A percentile compares a stretch with the other conserved stretches of the same genome.
These are phyloP conservation scores for Pyrus pyrifolia DNA, from an alignment of 306 rosid species.

Conservation along the genomic window DNA sequence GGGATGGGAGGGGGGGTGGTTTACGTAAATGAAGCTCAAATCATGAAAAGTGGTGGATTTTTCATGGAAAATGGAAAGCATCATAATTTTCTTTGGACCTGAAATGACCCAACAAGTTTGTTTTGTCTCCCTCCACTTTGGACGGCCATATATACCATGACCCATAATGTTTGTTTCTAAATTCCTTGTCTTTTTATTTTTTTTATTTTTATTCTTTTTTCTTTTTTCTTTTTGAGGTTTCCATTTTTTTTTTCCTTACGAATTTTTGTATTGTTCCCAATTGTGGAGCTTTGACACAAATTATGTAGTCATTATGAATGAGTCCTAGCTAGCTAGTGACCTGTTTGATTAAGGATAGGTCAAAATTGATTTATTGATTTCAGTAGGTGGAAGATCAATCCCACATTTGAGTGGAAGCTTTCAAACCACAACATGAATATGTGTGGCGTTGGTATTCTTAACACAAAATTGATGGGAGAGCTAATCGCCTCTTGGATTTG, in stretches of 20 bases:
- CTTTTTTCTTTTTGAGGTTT: not conserved
- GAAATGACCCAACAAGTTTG: conserved; percentile 10
- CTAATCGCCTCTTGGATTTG: not conserved
- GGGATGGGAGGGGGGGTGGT: too few relatives aligned
- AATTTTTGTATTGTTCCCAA: not conserved
- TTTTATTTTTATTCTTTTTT: not conserved
- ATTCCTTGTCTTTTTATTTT: not conserved
- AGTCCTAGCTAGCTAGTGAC: not conserved
- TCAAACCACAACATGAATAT: not conserved
- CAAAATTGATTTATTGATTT: not conserved
- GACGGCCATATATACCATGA: conserved; percentile 36
- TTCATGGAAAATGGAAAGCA: conserved; percentile 45
- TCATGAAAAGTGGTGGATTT: conserved; percentile 17
- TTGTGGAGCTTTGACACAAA: not conserved
- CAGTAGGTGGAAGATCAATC: not conserved
- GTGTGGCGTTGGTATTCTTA: conserved; percentile 4
- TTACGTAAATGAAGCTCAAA: conserved; percentile 10
- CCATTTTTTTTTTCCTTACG: too few relatives aligned
- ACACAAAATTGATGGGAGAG: not conserved
- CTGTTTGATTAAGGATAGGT: not conserved
- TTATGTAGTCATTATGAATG: not conserved
- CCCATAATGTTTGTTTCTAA: not conserved
- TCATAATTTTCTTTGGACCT: conserved; percentile 41
- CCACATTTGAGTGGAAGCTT: not conserved
- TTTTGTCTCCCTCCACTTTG: conserved; percentile 63